Percentiles rank a stretch among this genome's conserved stretches.
These are phyloP conservation scores for Porcisia deanei DNA, from an alignment of 208 protist genomes.

Conservation along the genomic window DNA sequence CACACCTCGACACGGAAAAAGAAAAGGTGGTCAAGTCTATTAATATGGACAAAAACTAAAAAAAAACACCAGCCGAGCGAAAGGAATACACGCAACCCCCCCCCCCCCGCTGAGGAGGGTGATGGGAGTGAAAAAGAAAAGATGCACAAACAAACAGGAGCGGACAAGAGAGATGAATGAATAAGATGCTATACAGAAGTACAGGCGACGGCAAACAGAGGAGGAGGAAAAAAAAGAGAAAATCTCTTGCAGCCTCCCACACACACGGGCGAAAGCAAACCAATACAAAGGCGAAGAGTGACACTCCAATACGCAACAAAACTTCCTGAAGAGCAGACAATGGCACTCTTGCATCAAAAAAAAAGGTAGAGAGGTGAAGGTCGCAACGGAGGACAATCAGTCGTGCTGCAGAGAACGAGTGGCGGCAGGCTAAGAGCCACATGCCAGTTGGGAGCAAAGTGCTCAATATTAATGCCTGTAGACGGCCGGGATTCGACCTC, in stretches of 20 bases:
- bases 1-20: neutral
- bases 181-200: neutral
- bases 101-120: no score
- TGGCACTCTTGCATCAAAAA: no score
- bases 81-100: neutral
- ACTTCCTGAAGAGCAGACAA: no score
- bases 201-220: neutral
- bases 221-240: neutral
- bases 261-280: neutral
- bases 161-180: neutral
- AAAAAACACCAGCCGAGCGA: neutral
- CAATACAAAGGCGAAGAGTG: neutral
- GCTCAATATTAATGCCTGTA: conserved; percentile 37
- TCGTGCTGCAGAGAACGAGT: neutral
- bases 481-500: conserved; percentile 33
- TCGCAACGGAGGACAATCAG: neutral
- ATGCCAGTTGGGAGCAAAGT: neutral
- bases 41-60: neutral
- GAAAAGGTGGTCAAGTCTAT: neutral
- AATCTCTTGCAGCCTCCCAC: neutral
- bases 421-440: neutral
- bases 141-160: neutral
- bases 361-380: neutral
- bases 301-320: neutral
- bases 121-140: neutral